Base-by-base conservation (phyloP, 768 basidiomycete species). In the Gymnopilus dilepis region DNA sequence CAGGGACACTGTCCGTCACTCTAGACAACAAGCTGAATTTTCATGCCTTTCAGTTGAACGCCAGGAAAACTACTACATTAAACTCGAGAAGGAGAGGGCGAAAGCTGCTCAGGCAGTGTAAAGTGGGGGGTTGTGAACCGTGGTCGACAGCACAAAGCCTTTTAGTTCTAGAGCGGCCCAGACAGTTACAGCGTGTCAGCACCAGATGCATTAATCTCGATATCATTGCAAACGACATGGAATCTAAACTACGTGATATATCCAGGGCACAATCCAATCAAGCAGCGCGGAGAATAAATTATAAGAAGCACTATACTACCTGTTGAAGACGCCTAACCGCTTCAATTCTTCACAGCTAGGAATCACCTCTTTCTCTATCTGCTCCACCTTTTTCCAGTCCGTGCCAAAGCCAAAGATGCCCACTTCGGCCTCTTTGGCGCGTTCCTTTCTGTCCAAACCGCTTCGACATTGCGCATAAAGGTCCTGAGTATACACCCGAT, bases 401-500 rank as follows among this genome's bases (percentile, higher is more conserved):
- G 94, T 92, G 30, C 95, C 93, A 56, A 97, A 79, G 5, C 96
- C 97, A 73, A 98, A 95, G 63, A 97, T 74, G 4, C 97, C 97
- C 38, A 92, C 75, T 68, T 94, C 90, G 8, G 84, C 81, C 55
- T 95, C 90, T 70, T 89, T 89, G 62, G 80, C 76, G 62, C 88
- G 86, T 69, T 91, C 83, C 71, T 88, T 89, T 59, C 78, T 72
- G 66, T 94, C 88, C 51, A 86, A 61, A 42, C 87, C 89, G 6
- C 81, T 79, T 66, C 90, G 87, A 73, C 97, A 99, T 67, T 86
- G 80, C 31, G 79, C 71, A 65, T 88, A 91, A 59, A 95, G 76
- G 56, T 85, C 83, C 63, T 87, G 84, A 1, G 89, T 89, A 73
- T 90, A 97, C 55, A 79, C 77, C 56, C 83, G 82, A 68, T 99